These are phyloP conservation scores for Bipolaris sorokiniana DNA, from an alignment of 2,329 filamentous ascomycete species.

Conservation along the genomic window DNA sequence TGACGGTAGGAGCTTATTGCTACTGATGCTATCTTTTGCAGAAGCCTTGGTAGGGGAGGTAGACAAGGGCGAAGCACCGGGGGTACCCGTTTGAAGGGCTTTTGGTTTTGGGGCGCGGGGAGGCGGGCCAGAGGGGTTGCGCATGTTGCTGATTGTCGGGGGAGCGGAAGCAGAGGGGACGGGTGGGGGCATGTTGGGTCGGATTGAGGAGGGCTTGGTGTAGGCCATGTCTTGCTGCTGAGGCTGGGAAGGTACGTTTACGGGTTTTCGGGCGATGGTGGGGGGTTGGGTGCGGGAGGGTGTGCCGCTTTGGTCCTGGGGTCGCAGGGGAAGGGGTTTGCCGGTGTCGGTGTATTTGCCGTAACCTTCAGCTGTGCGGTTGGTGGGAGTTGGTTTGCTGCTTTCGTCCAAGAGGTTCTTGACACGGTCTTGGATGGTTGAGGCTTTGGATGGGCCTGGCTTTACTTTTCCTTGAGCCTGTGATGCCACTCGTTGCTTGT, in stretches of 20 bases:
- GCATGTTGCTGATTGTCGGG: conserved; percentile 37
- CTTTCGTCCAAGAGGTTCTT: conserved; percentile 84
- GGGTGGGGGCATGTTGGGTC: conserved; percentile 31
- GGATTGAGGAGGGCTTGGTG: conserved; percentile 32
- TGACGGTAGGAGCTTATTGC: conserved; percentile 27
- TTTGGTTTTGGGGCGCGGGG: conserved; percentile 67
- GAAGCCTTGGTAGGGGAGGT: conserved; percentile 13
- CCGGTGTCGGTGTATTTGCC: conserved; percentile 74
- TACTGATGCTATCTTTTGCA: not conserved
- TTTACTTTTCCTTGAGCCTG: conserved; percentile 58
- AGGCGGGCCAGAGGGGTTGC: conserved; percentile 41
- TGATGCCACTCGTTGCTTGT: conserved; percentile 74
- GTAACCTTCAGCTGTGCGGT: conserved; percentile 85
- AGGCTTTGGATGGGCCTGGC: conserved; percentile 64
- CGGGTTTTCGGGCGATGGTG: conserved; percentile 56
- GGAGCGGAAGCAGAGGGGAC: conserved; percentile 43
- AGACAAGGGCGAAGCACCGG: conserved; percentile 16
- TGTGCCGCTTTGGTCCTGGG: conserved; percentile 32
- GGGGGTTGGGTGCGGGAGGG: conserved; percentile 28
- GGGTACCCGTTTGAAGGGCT: conserved; percentile 58
- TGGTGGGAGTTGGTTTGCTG: conserved; percentile 56
- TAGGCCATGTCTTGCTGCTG: conserved; percentile 36
- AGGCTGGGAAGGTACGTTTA: conserved; percentile 37
- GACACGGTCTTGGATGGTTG: conserved; percentile 90
- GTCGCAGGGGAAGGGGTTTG: conserved; percentile 40